Evolutionary conservation across 805 yeast species (phyloP), one percentile per base, ranked within the genome.

Genomic region (Candida pseudofarinosa): DNA sequence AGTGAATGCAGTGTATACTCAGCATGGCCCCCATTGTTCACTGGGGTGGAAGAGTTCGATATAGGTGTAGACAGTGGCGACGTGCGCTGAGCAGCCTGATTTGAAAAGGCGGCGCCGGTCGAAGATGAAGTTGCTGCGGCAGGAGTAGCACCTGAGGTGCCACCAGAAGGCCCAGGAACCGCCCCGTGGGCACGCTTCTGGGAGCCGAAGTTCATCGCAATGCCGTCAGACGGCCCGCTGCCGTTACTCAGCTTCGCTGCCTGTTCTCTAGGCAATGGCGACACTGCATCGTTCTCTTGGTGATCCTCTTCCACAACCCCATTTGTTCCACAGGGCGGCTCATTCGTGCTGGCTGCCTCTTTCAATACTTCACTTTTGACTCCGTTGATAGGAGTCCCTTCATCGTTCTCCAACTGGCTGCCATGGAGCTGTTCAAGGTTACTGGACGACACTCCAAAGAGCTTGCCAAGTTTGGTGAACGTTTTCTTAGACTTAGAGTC

Each of bases 381-480:
- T 16, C 34, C 41, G 7, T 23, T 41, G 4, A 19, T 17, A 26
- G 39, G 38, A 8, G 39, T 18, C 13, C 13, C 31, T 19, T 39
- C 23, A 23, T 16, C 17, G 19, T 33, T 15, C 15, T 19, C 32
- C 13, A 12, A 19, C 33, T 3, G 30, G 14, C 18, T 16, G 18
- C 20, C 12, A 26, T 41, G 35, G 18, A 44, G 30, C 35, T 33
- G 42, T 14, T 39, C 15, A 20, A 45, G 42, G 41, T 51, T 52
- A 13, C 52, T 47, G 13, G 47, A 44, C 36, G 51, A 51, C 8
- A 55, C 52, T 31, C 53, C 55, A 44, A 56, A 56, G 28, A 56
- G 50, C 40, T 54, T 56, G 33, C 59, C 55, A 30, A 54, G 35
- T 39, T 52, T 56, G 26, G 45, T 46, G 19, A 53, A 44, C 19